Evolutionary conservation across 2,329 filamentous ascomycete genomes (phyloP).

Genomic region (Xylariales sp.): DNA sequence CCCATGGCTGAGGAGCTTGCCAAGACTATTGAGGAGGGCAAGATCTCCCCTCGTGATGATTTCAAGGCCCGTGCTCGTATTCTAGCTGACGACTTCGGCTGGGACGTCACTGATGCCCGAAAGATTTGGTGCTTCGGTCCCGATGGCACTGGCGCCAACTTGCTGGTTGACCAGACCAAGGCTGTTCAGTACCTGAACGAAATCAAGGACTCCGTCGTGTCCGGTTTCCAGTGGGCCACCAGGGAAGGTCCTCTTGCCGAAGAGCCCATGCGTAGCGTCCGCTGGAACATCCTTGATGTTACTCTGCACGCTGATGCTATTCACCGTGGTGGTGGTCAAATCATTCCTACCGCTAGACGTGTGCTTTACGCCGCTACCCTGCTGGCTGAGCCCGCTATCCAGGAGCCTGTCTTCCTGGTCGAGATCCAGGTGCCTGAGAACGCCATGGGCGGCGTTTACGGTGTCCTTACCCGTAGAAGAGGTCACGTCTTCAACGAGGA

Average conservation of each 20-base stretch:
- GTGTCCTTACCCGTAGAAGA: conserved; percentile 96
- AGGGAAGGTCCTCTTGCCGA: conserved; percentile 97
- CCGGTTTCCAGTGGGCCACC: conserved; percentile 99
- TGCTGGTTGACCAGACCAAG: conserved; percentile 99
- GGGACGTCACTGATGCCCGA: conserved; percentile 99
- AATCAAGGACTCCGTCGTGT: conserved; percentile 99
- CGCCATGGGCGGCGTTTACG: conserved; percentile 99
- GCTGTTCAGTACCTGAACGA: conserved; percentile 99
- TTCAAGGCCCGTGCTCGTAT: conserved; percentile 98
- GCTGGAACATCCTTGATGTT: conserved; percentile 99
- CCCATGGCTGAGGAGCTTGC: conserved; percentile 93
- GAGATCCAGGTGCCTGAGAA: conserved; percentile 99
- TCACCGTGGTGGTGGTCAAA: conserved; percentile 98
- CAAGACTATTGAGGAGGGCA: conserved; percentile 89
- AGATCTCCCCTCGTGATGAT: conserved; percentile 95
- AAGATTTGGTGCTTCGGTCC: conserved; percentile 99
- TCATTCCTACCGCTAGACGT: conserved; percentile 98
- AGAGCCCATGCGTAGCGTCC: conserved; percentile 96
- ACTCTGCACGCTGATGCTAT: conserved; percentile 99
- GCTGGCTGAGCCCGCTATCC: conserved; percentile 88
- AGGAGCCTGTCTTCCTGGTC: conserved; percentile 98
- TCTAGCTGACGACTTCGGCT: conserved; percentile 95
- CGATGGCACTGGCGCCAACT: conserved; percentile 96
- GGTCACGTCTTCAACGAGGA: conserved; percentile 99
- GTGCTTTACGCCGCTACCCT: conserved; percentile 94